These are phyloP conservation scores for Phoenix dactylifera DNA, from an alignment of 176 grass and related monocot species.

Conservation along the genomic window DNA sequence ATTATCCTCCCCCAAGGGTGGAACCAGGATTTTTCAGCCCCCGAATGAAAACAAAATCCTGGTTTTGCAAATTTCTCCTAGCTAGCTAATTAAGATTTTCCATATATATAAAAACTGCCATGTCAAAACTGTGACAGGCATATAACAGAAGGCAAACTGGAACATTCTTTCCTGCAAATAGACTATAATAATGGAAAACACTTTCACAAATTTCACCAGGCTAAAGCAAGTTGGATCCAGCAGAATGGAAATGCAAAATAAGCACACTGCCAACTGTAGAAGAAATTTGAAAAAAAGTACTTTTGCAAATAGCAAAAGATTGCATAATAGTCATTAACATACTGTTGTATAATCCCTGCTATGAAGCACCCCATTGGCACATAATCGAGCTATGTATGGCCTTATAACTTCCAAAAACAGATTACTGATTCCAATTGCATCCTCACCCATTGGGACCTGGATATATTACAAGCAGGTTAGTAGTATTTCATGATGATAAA, in stretches of 20 bases:
- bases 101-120: no score
- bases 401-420: conserved; percentile 51
- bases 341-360: conserved; percentile 49
- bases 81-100: no score
- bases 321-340: conserved; percentile 16
- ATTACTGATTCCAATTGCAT: conserved; percentile 33
- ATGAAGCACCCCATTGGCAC: conserved; percentile 52
- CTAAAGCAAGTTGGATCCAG: neutral
- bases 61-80: no score
- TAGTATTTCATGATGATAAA: neutral
- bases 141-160: no score
- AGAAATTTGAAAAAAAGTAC: no score
- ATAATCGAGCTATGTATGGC: conserved; percentile 41
- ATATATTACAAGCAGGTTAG: conserved; percentile 22
- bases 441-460: conserved; percentile 61
- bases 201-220: neutral
- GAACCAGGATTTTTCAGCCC: no score
- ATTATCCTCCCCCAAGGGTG: no score
- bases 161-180: no score
- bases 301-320: neutral
- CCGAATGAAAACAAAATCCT: no score
- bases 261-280: neutral
- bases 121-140: no score
- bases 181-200: neutral
- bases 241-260: neutral